phyloP scores from a whole-genome alignment of 176 grass and related monocot species.

The Rhynchospora tenuis region DNA sequence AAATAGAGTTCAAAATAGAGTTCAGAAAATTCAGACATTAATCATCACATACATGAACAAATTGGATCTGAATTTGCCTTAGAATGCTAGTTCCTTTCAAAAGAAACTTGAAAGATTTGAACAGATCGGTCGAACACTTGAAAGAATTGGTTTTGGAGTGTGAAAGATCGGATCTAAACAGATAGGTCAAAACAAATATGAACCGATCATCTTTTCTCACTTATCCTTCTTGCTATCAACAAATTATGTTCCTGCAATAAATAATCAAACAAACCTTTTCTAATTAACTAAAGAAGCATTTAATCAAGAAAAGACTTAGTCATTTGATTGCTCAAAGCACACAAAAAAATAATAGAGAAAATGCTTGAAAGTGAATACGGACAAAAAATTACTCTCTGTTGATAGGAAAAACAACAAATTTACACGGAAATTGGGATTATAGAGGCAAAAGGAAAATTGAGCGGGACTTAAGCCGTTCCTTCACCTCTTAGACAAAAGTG shows the following conservation, averaged over 20 bases:
- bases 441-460: neutral
- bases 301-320: too few species aligned
- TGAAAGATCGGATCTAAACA: too few species aligned
- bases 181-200: too few species aligned
- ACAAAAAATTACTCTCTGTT: neutral
- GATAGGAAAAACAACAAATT: neutral
- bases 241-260: constrained; percentile 5
- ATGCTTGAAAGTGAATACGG: too few species aligned
- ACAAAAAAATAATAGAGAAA: neutral
- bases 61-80: too few species aligned
- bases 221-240: neutral
- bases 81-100: too few species aligned
- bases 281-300: neutral
- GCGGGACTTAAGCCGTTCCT: constrained; percentile 16
- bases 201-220: constrained; percentile 47
- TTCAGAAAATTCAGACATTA: too few species aligned
- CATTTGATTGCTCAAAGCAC: neutral
- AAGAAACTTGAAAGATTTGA: too few species aligned
- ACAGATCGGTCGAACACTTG: too few species aligned
- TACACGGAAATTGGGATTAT: neutral
- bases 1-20: too few species aligned
- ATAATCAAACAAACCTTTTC: neutral
- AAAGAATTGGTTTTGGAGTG: too few species aligned
- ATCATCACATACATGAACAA: too few species aligned
- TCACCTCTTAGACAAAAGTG: neutral